Conservation (phyloP, 1,284 basidiomycete genomes). For the Irpex lacteus region DNA sequence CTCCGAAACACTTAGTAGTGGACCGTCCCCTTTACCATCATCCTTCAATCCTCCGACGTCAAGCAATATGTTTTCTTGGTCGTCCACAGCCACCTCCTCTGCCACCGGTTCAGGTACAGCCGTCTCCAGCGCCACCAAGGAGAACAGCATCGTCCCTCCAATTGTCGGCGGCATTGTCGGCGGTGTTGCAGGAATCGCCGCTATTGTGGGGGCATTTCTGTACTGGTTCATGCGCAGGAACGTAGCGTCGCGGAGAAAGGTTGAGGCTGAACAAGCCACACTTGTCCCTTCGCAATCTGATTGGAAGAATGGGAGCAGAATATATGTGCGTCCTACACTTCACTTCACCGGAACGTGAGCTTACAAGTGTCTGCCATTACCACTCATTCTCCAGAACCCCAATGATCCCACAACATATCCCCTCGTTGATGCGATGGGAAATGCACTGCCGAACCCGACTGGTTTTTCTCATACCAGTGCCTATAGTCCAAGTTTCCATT, state of each 20-base stretch:
- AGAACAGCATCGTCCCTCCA: slow-evolving; percentile 6
- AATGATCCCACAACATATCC: slow-evolving; percentile 8
- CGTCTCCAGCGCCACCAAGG: neutral
- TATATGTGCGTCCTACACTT: neutral
- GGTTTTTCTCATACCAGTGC: too few species aligned
- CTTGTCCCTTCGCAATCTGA: neutral
- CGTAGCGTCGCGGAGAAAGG: neutral
- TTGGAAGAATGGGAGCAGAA: neutral
- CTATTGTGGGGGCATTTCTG: neutral
- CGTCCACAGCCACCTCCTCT: neutral
- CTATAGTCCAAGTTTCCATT: neutral
- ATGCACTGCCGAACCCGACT: neutral
- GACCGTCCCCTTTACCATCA: too few species aligned
- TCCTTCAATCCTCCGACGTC: neutral
- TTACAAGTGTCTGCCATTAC: neutral
- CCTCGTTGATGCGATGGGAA: neutral
- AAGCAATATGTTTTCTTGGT: neutral
- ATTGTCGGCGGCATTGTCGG: slow-evolving; percentile 10
- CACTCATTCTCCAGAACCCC: neutral
- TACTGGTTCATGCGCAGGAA: neutral
- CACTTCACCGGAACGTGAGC: neutral
- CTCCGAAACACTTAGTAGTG: too few species aligned
- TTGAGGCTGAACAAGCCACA: neutral
- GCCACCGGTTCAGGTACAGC: neutral
- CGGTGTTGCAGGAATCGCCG: slow-evolving; percentile 2